Evolutionary conservation across 139 green algal species (phyloP).

Genomic region (Klebsormidium nitens): DNA sequence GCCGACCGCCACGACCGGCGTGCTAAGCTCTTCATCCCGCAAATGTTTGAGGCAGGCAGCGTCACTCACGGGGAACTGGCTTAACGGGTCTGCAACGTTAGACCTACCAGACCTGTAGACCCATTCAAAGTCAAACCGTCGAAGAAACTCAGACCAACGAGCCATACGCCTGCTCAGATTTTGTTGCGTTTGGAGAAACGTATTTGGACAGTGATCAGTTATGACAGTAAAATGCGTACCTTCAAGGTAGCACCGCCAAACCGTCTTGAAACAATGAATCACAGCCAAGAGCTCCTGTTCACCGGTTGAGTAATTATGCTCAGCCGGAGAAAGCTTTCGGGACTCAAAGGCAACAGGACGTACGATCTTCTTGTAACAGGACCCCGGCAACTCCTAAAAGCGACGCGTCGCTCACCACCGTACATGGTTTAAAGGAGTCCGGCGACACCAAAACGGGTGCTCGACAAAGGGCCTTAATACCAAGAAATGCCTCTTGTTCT

Average conservation of each 20-base stretch:
- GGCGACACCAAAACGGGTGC: constrained; percentile 31
- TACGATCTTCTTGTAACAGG: constrained; percentile 30
- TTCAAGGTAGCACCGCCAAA: constrained; percentile 27
- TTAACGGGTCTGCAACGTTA: constrained; percentile 23
- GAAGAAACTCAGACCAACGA: constrained; percentile 16
- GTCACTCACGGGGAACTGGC: background rate
- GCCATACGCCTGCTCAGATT: constrained; percentile 6
- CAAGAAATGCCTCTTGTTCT: constrained; percentile 1
- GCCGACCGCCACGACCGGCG: background rate
- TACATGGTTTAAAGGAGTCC: constrained; percentile 21
- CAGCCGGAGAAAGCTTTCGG: constrained; percentile 16
- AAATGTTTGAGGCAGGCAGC: background rate
- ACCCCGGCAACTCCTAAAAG: constrained; percentile 7
- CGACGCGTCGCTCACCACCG: constrained; percentile 37
- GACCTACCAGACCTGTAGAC: constrained; percentile 8
- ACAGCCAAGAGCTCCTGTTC: constrained; percentile 41
- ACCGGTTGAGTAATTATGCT: constrained; percentile 26
- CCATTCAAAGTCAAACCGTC: constrained; percentile 10
- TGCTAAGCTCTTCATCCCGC: background rate
- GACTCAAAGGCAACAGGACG: constrained; percentile 30
- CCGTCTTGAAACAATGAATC: constrained; percentile 15
- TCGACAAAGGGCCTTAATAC: constrained; percentile 2
- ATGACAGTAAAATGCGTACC: background rate
- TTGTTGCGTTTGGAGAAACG: constrained; percentile 9
- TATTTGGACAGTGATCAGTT: constrained; percentile 18